Evolutionary conservation across 306 rosid genomes (phyloP).

Genomic region (Argentina anserina): DNA sequence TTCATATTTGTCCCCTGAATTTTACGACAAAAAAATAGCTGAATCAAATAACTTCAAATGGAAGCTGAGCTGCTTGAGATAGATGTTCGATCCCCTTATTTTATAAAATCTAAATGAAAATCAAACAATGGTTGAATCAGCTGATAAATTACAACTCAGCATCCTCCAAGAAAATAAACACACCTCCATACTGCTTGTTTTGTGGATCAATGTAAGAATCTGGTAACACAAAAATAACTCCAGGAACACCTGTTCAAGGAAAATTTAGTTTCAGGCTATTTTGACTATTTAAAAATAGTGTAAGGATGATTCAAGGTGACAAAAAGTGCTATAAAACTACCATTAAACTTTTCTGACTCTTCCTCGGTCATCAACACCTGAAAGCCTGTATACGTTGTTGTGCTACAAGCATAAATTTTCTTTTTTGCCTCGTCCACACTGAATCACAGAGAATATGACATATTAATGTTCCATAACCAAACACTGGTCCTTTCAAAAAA

Average conservation of each 20-base stretch:
- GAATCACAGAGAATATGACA: conserved; percentile 12
- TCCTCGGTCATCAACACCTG: conserved; percentile 73
- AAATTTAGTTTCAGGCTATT: not conserved
- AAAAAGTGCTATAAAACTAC: conserved; percentile 30
- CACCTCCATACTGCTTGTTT: conserved; percentile 93
- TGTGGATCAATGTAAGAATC: conserved; percentile 77
- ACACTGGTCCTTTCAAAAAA: not conserved
- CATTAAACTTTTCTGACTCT: conserved; percentile 75
- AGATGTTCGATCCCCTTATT: not conserved
- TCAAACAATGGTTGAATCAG: not conserved
- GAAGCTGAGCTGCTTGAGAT: not conserved
- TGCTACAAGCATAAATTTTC: conserved; percentile 87
- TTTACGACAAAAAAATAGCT: conserved; percentile 3
- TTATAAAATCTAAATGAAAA: not conserved
- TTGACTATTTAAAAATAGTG: conserved; percentile 6
- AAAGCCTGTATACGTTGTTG: conserved; percentile 78
- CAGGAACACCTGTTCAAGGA: conserved; percentile 51
- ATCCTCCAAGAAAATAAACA: not conserved
- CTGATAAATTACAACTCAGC: not conserved
- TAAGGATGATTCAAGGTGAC: not conserved
- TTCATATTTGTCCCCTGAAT: conserved; percentile 77
- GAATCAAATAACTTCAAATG: not conserved
- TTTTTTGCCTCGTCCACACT: conserved; percentile 86
- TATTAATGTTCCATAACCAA: not conserved
- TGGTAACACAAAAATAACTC: conserved; percentile 73